Percentiles rank a stretch among this genome's conserved stretches.
These are phyloP conservation scores for Neofusicoccum parvum DNA, from an alignment of 2,329 filamentous ascomycete species.

Conservation along the genomic window DNA sequence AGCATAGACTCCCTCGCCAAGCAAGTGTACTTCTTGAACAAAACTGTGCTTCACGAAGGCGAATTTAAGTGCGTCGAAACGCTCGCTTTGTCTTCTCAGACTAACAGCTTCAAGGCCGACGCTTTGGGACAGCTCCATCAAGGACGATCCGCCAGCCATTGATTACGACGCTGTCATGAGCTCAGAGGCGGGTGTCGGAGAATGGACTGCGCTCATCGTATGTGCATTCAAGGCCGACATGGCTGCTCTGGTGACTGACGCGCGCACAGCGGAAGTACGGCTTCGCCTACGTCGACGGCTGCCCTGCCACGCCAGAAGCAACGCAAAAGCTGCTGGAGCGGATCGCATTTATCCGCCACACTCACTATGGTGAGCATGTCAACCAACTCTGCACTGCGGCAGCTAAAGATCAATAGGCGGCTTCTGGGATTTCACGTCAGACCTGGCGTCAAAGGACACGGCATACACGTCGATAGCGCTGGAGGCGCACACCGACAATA, in stretches of 20 bases:
- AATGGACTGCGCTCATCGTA: constrained; percentile 68
- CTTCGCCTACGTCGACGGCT: constrained; percentile 74
- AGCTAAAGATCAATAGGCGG: constrained; percentile 47
- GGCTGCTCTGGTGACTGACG: constrained; percentile 21
- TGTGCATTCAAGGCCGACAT: constrained; percentile 26
- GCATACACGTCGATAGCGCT: constrained; percentile 87
- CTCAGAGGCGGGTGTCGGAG: constrained; percentile 56
- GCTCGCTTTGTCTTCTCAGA: neutral
- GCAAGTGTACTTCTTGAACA: constrained; percentile 29
- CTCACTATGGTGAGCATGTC: constrained; percentile 76
- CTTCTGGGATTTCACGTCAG: constrained; percentile 86
- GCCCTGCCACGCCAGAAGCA: constrained; percentile 68
- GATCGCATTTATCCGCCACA: constrained; percentile 84
- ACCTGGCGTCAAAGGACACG: constrained; percentile 84
- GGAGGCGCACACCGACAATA: constrained; percentile 87
- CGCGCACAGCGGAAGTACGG: constrained; percentile 63
- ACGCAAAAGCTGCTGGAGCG: constrained; percentile 76
- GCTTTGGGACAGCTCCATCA: constrained; percentile 44
- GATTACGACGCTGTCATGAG: constrained; percentile 63
- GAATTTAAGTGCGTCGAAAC: neutral
- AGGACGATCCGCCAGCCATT: constrained; percentile 59
- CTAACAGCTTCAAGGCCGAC: constrained; percentile 7
- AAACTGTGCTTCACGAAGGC: neutral
- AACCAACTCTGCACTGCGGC: neutral
- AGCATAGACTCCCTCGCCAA: constrained; percentile 56